Base-by-base conservation (phyloP, 2,329 filamentous ascomycete genomes). In the Dendrostoma leiphaemia region DNA sequence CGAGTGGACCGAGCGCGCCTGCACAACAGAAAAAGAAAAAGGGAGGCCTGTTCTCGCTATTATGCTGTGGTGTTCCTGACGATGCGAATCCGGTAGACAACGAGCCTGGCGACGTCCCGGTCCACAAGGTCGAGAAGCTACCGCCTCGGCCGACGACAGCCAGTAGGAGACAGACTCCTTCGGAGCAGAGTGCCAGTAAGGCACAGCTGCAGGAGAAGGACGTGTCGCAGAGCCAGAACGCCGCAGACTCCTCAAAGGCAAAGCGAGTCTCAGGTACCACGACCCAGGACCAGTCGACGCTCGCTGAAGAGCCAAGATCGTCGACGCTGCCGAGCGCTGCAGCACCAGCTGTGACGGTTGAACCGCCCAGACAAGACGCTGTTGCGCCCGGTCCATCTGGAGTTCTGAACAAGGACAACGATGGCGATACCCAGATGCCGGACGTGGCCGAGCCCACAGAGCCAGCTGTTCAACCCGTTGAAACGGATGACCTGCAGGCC, bases 31-130 rank as follows among this genome's bases (percentile, higher is more conserved):
- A 74, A 68, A 83, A 82, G 70, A 81, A 80, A 67, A 78, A 76
- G 65, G 76, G 72, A 50, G 78, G 80, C n/a, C 68, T 85, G 43
- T 68, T 84, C 32, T 74, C 81, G 23, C 78, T 90, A 51, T 75
- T 90, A 57, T 90, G 87, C 72, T 90, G 87, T 67, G 78, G 76
- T 52, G 78, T 83, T 37, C 83, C 85, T 47, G 84, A 86, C 59
- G 77, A 81, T 59, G 77, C 79, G 15, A 80, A 82, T 59, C 66
- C 71, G 6, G 70, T 82, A 46, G 78, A 82, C 44, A 76, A 73
- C 53, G 78, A 78, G 49, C 78, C 80, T 55, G 74, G 82, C 54
- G 77, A 82, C 35, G 73, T 83, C 31, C 71, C 73, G 31, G 68
- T 66, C 44, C 84, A 80, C 66, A 82, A 83, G 73, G 71, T 84